Conservation (phyloP, 208 protist genomes). For the Vickermania ingenoplastis region DNA sequence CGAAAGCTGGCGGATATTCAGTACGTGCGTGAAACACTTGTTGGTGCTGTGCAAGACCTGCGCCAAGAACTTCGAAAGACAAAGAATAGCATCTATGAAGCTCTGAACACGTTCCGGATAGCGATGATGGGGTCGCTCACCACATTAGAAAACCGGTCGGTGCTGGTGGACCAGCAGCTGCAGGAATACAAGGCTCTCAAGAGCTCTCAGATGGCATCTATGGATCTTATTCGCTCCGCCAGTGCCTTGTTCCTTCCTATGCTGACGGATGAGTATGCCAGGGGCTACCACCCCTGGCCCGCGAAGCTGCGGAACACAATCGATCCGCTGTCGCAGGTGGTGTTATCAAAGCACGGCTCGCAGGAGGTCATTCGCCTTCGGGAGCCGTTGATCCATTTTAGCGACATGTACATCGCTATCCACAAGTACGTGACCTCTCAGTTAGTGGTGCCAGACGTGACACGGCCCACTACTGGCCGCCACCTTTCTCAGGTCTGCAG, state of each 20-base stretch:
- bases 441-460: slow-evolving; percentile 27
- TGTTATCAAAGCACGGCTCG: slow-evolving; percentile 58
- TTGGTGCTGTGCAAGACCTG: slow-evolving; percentile 23
- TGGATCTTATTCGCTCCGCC: slow-evolving; percentile 57
- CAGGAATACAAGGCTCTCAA: slow-evolving; percentile 51
- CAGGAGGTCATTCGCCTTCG: slow-evolving; percentile 48
- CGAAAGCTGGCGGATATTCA: slow-evolving; percentile 45
- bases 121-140: slow-evolving; percentile 33
- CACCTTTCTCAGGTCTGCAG: slow-evolving; percentile 44
- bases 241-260: slow-evolving; percentile 60
- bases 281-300: slow-evolving; percentile 84
- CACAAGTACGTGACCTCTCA: slow-evolving; percentile 49
- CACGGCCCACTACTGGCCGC: slow-evolving; percentile 34
- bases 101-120: slow-evolving; percentile 35
- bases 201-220: slow-evolving; percentile 33
- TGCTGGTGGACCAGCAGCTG: slow-evolving; percentile 44
- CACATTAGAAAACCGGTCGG: slow-evolving; percentile 36
- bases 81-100: slow-evolving; percentile 24
- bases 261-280: slow-evolving; percentile 67
- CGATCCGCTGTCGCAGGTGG: slow-evolving; percentile 61
- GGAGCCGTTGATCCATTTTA: slow-evolving; percentile 48
- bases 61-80: slow-evolving; percentile 30
- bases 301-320: slow-evolving; percentile 73
- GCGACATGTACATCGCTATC: slow-evolving; percentile 50
- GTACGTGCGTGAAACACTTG: slow-evolving; percentile 22